Base-by-base conservation (phyloP, 2,329 filamentous ascomycete genomes). In the Colletotrichum sp. region DNA sequence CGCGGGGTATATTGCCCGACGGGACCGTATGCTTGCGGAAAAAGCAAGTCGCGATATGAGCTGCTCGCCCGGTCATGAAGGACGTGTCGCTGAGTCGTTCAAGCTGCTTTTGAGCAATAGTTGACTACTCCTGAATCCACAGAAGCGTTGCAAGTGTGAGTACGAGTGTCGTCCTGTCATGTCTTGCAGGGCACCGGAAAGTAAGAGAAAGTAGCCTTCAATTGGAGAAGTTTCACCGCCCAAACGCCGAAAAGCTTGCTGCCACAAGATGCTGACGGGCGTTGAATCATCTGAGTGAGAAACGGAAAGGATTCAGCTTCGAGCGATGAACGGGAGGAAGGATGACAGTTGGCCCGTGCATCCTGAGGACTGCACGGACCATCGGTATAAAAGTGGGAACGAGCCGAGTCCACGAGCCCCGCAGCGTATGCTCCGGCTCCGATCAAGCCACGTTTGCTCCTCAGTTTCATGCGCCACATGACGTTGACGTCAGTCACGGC, bases 381-480 rank as follows among this genome's bases (percentile, higher is more conserved):
- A 61, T 52, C 10, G 6, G 16, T 13, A 5, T 52, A 22, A 52
- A 22, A 52, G n/a, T 52, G 43, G 43, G 12, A 13, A 52, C 12
- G n/a, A 13, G 1, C 43, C 43, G 43, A 22, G 4, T 52, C 10
- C 43, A 48, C 18, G 22, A 12, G n/a, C 43, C 43, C 43, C 43
- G 43, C 12, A 52, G 43, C 43, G n/a, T 52, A 22, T 52, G n/a
- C 43, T 52, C 43, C 43, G 43, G 34, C 25, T 18, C n/a, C 27
- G 34, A 76, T 76, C 77, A 79, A 82, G 81, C 81, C 80, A 82
- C 80, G 81, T 74, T 73, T 27, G 39, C 70, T 25, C 56, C n/a
- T 15, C 16, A 28, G 64, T 77, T 71, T 74, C 77, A 79, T 74
- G 82, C 80, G 84, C 85, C 85, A 85, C 86, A 87, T 87, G 85